These are phyloP conservation scores for Crithidia fasciculata DNA, from an alignment of 208 protist genomes.

Conservation along the genomic window DNA sequence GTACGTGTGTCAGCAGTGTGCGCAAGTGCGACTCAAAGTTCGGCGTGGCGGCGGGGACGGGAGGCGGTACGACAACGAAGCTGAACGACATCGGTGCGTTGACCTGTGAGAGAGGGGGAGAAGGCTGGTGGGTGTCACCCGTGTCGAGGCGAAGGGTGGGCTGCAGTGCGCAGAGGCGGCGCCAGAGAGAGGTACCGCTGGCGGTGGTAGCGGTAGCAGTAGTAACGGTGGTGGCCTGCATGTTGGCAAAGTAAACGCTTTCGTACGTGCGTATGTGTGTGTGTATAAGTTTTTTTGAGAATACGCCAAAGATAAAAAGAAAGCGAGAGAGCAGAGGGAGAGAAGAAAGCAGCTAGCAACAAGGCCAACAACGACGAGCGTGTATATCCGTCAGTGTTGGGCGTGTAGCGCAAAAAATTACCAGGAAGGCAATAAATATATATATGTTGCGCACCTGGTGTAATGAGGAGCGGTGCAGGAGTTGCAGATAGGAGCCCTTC, in stretches of 20 bases:
- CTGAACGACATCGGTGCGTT: slow-evolving; percentile 27
- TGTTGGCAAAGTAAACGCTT: not conserved
- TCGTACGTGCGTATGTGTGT: no score
- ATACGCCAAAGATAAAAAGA: not conserved
- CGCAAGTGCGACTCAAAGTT: slow-evolving; percentile 37
- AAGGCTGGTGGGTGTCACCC: not conserved
- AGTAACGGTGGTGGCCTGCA: slow-evolving; percentile 3
- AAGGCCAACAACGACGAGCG: not conserved
- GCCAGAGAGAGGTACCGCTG: slow-evolving; percentile 15
- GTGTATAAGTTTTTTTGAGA: not conserved
- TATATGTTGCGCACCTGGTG: no score
- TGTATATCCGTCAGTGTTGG: no score
- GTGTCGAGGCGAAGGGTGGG: slow-evolving; percentile 17
- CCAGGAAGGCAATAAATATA: no score
- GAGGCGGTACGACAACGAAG: slow-evolving; percentile 49
- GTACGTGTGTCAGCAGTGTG: slow-evolving; percentile 28
- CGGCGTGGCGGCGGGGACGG: slow-evolving; percentile 32
- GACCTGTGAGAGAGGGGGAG: not conserved
- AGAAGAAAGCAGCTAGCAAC: not conserved
- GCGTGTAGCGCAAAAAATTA: no score
- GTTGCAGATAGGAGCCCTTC: no score
- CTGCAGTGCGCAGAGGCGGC: slow-evolving; percentile 22
- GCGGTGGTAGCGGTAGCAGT: slow-evolving; percentile 1
- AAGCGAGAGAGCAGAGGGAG: not conserved
- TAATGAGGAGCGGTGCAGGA: no score